These are phyloP conservation scores for Didymella lethalis DNA, from an alignment of 2,329 filamentous ascomycete species.

Conservation along the genomic window DNA sequence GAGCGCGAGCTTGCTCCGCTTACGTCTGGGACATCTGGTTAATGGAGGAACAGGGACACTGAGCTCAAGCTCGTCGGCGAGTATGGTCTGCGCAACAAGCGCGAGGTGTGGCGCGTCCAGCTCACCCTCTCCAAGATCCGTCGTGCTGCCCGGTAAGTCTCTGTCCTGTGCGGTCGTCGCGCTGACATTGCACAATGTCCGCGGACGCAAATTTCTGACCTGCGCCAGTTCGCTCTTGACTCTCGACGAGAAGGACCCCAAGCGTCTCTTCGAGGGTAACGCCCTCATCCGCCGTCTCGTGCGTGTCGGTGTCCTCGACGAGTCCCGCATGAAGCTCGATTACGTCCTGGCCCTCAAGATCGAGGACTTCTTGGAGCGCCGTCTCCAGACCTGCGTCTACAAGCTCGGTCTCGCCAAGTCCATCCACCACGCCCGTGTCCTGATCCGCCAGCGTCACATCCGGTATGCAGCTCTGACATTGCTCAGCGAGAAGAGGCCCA, in stretches of 20 bases:
- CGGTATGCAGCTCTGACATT: conserved; percentile 58
- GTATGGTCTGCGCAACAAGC: conserved; percentile 99
- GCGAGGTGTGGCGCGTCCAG: conserved; percentile 99
- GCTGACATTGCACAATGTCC: conserved; percentile 22
- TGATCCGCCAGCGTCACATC: conserved; percentile 99
- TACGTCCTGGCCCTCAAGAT: conserved; percentile 99
- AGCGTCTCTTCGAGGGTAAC: conserved; percentile 99
- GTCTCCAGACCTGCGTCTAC: conserved; percentile 99
- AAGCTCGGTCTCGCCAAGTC: conserved; percentile 99
- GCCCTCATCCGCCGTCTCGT: conserved; percentile 99
- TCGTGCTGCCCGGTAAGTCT: conserved; percentile 96
- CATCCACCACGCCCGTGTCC: conserved; percentile 99
- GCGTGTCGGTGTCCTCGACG: conserved; percentile 98
- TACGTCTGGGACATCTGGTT: conserved; percentile 83
- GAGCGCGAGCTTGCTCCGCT: conserved; percentile 98
- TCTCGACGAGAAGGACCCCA: conserved; percentile 99
- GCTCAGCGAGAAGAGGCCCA: background rate
- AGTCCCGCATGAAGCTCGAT: conserved; percentile 99
- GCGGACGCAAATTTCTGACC: conserved; percentile 27
- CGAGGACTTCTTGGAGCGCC: conserved; percentile 99
- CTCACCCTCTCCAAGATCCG: conserved; percentile 99
- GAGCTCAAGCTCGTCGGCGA: conserved; percentile 99
- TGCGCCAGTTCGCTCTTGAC: conserved; percentile 91
- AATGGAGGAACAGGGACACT: conserved; percentile 81
- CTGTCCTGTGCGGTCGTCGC: conserved; percentile 7